A percentile compares a stretch with the other conserved stretches of the same genome.
Evolutionary conservation across 768 basidiomycete species (phyloP).

Genomic region (Atractiella rhizophila): DNA sequence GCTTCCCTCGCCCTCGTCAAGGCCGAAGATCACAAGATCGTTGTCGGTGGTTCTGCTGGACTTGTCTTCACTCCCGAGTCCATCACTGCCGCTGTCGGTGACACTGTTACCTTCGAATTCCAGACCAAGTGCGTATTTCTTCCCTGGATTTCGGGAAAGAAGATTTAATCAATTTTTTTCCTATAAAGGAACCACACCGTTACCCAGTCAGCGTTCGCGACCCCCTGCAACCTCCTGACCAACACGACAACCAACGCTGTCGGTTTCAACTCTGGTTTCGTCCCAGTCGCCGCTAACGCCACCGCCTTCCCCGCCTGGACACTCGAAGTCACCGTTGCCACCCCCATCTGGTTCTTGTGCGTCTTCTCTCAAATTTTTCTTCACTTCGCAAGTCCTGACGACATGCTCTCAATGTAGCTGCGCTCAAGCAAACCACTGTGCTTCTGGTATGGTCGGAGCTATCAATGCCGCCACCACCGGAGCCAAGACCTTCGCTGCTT

Average conservation of each 20-base stretch:
- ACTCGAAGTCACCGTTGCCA: constrained; percentile 3
- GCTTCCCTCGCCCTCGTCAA: no score
- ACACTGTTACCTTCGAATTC: constrained; percentile 4
- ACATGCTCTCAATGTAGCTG: constrained; percentile 6
- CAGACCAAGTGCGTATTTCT: not conserved
- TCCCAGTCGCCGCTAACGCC: constrained; percentile 6
- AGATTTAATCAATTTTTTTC: not conserved
- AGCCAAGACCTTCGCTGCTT: constrained; percentile 3
- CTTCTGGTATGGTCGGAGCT: constrained; percentile 11
- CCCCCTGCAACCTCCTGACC: constrained; percentile 24
- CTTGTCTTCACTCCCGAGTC: constrained; percentile 3
- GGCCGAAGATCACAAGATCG: not conserved
- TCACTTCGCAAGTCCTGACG: no score
- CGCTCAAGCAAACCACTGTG: constrained; percentile 10
- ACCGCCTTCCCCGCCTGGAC: constrained; percentile 10
- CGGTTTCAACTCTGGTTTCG: constrained; percentile 8
- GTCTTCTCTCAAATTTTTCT: no score
- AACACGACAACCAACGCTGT: constrained; percentile 7
- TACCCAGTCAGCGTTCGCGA: constrained; percentile 25
- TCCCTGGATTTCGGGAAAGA: not conserved
- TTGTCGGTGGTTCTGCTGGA: constrained; percentile 6
- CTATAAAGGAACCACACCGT: constrained; percentile 32
- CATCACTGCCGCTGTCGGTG: constrained; percentile 4
- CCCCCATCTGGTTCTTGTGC: constrained; percentile 13
- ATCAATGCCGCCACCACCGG: constrained; percentile 10